These are phyloP conservation scores for Shiraia sp. DNA, from an alignment of 2,329 filamentous ascomycete species.

Conservation along the genomic window DNA sequence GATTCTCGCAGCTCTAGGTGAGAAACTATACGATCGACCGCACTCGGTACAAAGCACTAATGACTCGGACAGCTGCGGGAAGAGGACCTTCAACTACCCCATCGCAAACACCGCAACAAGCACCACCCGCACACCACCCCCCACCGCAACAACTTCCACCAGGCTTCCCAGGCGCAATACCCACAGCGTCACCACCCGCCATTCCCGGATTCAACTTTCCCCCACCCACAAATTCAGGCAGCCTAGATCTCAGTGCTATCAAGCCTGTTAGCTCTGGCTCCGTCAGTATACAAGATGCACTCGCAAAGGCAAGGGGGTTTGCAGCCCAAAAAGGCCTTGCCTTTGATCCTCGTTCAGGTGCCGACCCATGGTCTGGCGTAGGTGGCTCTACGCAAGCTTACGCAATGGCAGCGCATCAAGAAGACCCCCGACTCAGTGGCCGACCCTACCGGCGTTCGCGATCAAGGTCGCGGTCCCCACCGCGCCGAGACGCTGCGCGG, in stretches of 20 bases:
- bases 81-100: slow-evolving; percentile 52
- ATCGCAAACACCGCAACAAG: slow-evolving; percentile 51
- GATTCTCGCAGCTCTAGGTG: slow-evolving; percentile 46
- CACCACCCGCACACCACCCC: slow-evolving; percentile 44
- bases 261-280: slow-evolving; percentile 79
- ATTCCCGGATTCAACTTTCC: slow-evolving; percentile 58
- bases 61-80: slow-evolving; percentile 47
- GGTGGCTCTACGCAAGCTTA: slow-evolving; percentile 36
- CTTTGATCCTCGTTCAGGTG: slow-evolving; percentile 50
- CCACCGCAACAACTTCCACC: slow-evolving; percentile 50
- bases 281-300: slow-evolving; percentile 80
- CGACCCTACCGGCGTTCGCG: slow-evolving; percentile 69
- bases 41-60: slow-evolving; percentile 9
- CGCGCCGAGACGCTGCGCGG: slow-evolving; percentile 69
- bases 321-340: slow-evolving; percentile 77
- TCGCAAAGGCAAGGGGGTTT: slow-evolving; percentile 81
- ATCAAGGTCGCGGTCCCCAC: slow-evolving; percentile 64
- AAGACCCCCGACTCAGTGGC: slow-evolving; percentile 55
- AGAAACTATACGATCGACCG: too few species aligned
- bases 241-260: slow-evolving; percentile 77
- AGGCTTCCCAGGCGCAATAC: slow-evolving; percentile 50
- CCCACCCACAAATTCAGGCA: slow-evolving; percentile 73
- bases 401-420: slow-evolving; percentile 43
- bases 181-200: slow-evolving; percentile 47
- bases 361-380: slow-evolving; percentile 49